Evolutionary conservation across 768 basidiomycete species (phyloP).

Genomic region (Pulveroboletus sp.): DNA sequence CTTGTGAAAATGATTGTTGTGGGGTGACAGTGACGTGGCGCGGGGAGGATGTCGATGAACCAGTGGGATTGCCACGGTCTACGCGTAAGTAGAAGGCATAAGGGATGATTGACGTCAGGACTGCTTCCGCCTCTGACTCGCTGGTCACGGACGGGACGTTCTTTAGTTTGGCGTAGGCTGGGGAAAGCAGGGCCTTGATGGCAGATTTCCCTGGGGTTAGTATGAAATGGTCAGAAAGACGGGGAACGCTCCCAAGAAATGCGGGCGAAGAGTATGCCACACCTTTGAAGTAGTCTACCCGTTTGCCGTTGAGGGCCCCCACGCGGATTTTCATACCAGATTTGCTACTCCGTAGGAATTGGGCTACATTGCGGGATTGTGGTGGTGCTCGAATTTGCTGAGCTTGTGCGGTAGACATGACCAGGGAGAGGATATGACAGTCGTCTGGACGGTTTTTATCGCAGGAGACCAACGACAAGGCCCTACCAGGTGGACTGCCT

Average conservation of each 20-base stretch:
- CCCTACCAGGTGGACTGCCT: neutral
- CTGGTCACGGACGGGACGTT: constrained; percentile 66
- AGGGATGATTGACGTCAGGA: constrained; percentile 69
- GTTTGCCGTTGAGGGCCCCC: constrained; percentile 90
- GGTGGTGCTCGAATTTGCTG: constrained; percentile 77
- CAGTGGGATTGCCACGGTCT: constrained; percentile 55
- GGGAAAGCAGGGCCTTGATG: constrained; percentile 85
- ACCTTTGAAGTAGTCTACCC: constrained; percentile 99
- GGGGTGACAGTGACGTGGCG: constrained; percentile 71
- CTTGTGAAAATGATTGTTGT: constrained; percentile 71
- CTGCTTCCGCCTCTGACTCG: constrained; percentile 67
- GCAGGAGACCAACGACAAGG: neutral
- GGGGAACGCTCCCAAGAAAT: neutral
- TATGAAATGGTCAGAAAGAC: neutral
- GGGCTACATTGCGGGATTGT: constrained; percentile 75
- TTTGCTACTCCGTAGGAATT: constrained; percentile 82
- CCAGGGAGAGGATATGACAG: neutral
- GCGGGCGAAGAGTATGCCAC: constrained; percentile 9
- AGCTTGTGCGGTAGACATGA: constrained; percentile 45
- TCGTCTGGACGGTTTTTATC: neutral
- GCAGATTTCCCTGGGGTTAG: constrained; percentile 75
- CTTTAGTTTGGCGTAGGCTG: constrained; percentile 87
- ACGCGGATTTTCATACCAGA: constrained; percentile 85
- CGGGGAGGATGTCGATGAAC: constrained; percentile 52
- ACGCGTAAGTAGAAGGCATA: constrained; percentile 92